Conservation (phyloP, 2,329 filamentous ascomycete species). For the Colletotrichum nymphaeae region DNA sequence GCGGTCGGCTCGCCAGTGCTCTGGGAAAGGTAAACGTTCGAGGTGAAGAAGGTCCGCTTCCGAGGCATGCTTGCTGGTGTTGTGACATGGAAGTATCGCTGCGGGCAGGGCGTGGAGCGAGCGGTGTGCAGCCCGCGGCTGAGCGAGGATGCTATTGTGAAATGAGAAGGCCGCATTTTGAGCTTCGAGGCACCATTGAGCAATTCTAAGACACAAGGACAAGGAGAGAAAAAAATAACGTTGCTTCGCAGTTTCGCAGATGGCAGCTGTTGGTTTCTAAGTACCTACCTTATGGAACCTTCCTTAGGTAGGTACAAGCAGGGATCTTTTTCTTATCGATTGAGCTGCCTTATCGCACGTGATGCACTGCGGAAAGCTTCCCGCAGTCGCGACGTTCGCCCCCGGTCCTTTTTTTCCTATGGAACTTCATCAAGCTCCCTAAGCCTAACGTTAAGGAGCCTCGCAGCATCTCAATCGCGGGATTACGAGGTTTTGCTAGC, state of each 20-base stretch:
- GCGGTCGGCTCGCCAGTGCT: conserved; percentile 45
- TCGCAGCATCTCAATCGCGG: conserved; percentile 11
- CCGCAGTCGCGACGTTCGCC: not conserved
- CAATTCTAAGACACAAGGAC: not conserved
- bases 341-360: conserved; percentile 19
- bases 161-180: conserved; percentile 30
- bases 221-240: not conserved
- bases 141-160: conserved; percentile 27
- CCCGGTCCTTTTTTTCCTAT: not conserved
- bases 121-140: conserved; percentile 30
- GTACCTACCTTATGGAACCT: not conserved
- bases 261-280: not conserved
- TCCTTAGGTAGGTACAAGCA: not conserved
- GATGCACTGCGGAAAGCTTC: conserved; percentile 5
- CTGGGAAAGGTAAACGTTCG: conserved; percentile 66
- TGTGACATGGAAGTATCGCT: conserved; percentile 59
- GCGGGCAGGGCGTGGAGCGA: conserved; percentile 30
- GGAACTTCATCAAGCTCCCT: not conserved
- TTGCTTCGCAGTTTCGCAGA: not conserved
- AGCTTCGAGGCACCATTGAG: conserved; percentile 21
- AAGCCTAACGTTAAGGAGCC: not conserved
- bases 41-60: conserved; percentile 74
- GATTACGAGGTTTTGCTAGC: not conserved
- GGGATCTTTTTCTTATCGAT: conserved; percentile 3
- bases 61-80: conserved; percentile 58